Evolutionary conservation across 2,329 filamentous ascomycete species (phyloP).

Genomic region (Harringtonia lauricola): DNA sequence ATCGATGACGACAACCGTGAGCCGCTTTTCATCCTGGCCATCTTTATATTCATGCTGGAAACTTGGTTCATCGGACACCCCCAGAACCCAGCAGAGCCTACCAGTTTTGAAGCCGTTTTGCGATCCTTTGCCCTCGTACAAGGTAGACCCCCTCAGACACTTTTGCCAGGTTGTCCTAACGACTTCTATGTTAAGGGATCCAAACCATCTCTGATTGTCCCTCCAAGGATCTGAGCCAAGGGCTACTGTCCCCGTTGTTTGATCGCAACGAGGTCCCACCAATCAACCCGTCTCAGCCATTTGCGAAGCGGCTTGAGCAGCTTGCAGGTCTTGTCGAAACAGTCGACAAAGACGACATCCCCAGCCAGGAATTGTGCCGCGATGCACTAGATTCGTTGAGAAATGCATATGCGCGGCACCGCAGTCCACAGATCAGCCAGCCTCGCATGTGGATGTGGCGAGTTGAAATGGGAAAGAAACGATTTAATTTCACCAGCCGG

Average conservation of each 20-base stretch:
- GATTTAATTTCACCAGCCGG: neutral
- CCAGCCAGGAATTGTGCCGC: neutral
- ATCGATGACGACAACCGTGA: neutral
- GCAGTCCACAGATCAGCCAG: neutral
- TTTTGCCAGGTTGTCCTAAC: neutral
- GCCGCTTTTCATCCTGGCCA: neutral
- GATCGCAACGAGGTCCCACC: neutral
- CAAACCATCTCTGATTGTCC: slow-evolving; percentile 1
- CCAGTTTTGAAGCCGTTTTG: neutral
- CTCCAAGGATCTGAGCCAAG: neutral
- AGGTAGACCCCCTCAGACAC: neutral
- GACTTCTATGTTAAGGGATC: neutral
- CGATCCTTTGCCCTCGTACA: neutral
- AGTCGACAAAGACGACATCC: neutral
- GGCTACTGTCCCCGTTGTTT: neutral
- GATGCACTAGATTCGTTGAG: neutral
- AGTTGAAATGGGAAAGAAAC: slow-evolving; percentile 1
- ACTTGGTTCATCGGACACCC: neutral
- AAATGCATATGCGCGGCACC: slow-evolving; percentile 1
- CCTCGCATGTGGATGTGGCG: slow-evolving; percentile 2
- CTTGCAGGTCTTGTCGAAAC: neutral
- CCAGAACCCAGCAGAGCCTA: neutral
- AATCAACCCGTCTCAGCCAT: neutral
- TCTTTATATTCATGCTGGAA: slow-evolving; percentile 1
- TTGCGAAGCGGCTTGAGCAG: neutral